Base-by-base conservation (phyloP, 1,139 yeast genomes). In the Scheffersomyces segobiensis region DNA sequence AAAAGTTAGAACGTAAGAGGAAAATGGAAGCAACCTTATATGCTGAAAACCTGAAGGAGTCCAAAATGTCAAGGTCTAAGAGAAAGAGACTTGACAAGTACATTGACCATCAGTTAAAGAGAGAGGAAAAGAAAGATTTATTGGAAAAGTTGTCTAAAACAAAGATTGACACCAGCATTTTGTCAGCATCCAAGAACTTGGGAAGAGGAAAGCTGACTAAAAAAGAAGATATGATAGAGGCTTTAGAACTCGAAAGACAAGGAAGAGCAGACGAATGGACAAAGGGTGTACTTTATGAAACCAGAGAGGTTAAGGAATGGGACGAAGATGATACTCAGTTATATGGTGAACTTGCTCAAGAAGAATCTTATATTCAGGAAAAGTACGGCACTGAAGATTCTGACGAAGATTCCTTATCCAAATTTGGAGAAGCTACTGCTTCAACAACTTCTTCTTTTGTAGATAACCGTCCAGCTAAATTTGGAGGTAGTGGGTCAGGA, bases 71-170 rank as follows among this genome's bases (percentile, higher is more conserved):
- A 0, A 77, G 85, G 55, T 82, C 88, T 53, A 95, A 93, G 74
- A 85, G 85, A 74, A 95, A 95, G 75, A 74, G 95, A 62, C 72
- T 89, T 56, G 93, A 89, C 62, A 88, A 89, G 70, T 89, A 88
- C 67, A 87, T 88, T 47, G 97, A 93, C 61, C 96, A 90, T 73
- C 98, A 95, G 72, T 73, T 95, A 63, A 89, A 90, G 65, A 83
- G 97, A 70, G 97, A 93, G 71, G 98, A 95, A 74, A 91, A 91
- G 74, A 91, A 89, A 65, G 83, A 83, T 3, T 78, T 95, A 58
- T 78, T 95, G 52, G 87, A 88, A 60, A 93, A 93, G 70, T 80
- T 95, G 53, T 81, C 88, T 50, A 81, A 81, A 22, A 87, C 96
- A 1, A 86, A 87, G 62, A 82, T 93, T 52, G 97, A 93, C 67